These are phyloP conservation scores for Pseudozyma thailandica DNA, from an alignment of 1,284 basidiomycete genomes.

Conservation along the genomic window DNA sequence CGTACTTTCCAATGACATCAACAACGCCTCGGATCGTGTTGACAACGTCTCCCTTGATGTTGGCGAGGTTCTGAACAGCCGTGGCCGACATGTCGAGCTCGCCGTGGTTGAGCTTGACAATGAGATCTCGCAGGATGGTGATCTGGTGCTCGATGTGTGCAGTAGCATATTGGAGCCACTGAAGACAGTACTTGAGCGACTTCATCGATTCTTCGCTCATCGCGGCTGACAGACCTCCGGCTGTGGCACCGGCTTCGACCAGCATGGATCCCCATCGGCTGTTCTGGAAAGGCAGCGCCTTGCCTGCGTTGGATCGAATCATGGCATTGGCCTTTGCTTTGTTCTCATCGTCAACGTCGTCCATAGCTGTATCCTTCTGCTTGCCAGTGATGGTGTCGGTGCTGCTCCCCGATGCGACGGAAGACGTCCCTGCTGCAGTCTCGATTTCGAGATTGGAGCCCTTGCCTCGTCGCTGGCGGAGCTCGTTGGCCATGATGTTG, in stretches of 20 bases:
- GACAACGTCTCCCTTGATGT: conserved; percentile 83
- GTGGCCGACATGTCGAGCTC: conserved; percentile 53
- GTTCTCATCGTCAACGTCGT: conserved; percentile 24
- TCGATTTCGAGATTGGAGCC: conserved; percentile 29
- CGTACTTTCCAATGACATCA: conserved; percentile 85
- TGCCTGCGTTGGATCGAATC: conserved; percentile 61
- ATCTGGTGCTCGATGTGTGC: conserved; percentile 88
- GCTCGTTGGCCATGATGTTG: conserved; percentile 52
- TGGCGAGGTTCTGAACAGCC: conserved; percentile 71
- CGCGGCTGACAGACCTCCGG: conserved; percentile 80
- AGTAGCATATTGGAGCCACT: conserved; percentile 89
- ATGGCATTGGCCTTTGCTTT: conserved; percentile 17
- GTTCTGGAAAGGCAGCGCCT: conserved; percentile 67
- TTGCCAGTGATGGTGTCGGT: conserved; percentile 6
- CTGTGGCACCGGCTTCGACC: conserved; percentile 78
- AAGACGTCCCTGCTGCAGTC: conserved; percentile 10
- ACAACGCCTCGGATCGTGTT: conserved; percentile 87
- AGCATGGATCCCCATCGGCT: conserved; percentile 83
- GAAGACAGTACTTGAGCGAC: conserved; percentile 83
- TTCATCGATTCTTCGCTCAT: conserved; percentile 90
- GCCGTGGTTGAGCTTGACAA: conserved; percentile 62
- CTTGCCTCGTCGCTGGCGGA: conserved; percentile 49
- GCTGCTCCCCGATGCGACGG: conserved; percentile 16
- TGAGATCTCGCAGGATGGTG: conserved; percentile 75
- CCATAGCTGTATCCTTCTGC: conserved; percentile 20